phyloP scores from a whole-genome alignment of 495 filamentous ascomycete genomes.

The Aspergillus steynii region DNA sequence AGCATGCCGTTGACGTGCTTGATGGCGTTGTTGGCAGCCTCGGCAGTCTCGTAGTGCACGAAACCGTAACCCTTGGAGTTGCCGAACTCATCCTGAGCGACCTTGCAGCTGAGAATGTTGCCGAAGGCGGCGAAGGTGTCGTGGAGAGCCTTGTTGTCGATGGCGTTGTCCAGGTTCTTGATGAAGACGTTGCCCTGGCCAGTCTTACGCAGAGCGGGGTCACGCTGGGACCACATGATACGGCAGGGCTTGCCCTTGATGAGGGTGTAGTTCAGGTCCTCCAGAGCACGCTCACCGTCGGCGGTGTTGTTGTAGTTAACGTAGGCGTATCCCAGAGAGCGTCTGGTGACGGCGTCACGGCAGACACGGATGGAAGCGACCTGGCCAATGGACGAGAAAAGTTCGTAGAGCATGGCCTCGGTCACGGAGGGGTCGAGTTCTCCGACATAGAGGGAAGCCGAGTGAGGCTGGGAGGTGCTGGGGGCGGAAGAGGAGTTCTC shows the following conservation, averaged over 20 bases:
- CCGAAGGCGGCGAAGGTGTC: slow-evolving; percentile 99
- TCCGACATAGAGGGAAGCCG: slow-evolving; percentile 97
- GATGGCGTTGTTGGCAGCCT: slow-evolving; percentile 94
- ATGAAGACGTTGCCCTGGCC: slow-evolving; percentile 99
- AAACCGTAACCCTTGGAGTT: slow-evolving; percentile 99
- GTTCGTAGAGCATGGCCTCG: slow-evolving; percentile 99
- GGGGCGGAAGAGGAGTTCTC: slow-evolving; percentile 50
- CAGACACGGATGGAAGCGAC: slow-evolving; percentile 99
- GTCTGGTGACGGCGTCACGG: slow-evolving; percentile 97
- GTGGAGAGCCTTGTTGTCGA: slow-evolving; percentile 99
- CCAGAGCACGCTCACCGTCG: slow-evolving; percentile 96
- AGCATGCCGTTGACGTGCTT: slow-evolving; percentile 99
- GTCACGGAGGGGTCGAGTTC: slow-evolving; percentile 97
- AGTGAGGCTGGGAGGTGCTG: slow-evolving; percentile 77
- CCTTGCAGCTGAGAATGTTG: slow-evolving; percentile 99
- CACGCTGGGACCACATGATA: slow-evolving; percentile 99
- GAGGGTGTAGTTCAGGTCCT: slow-evolving; percentile 99
- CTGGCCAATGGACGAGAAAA: slow-evolving; percentile 98
- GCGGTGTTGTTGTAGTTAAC: slow-evolving; percentile 99
- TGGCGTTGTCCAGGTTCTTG: slow-evolving; percentile 98
- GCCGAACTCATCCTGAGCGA: slow-evolving; percentile 93
- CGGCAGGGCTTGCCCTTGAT: slow-evolving; percentile 99
- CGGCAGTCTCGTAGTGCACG: slow-evolving; percentile 99
- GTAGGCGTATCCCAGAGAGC: slow-evolving; percentile 98
- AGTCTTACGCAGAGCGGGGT: slow-evolving; percentile 98